Evolutionary conservation across 2,329 filamentous ascomycete genomes (phyloP).

Genomic region (Corinectria fuckeliana): DNA sequence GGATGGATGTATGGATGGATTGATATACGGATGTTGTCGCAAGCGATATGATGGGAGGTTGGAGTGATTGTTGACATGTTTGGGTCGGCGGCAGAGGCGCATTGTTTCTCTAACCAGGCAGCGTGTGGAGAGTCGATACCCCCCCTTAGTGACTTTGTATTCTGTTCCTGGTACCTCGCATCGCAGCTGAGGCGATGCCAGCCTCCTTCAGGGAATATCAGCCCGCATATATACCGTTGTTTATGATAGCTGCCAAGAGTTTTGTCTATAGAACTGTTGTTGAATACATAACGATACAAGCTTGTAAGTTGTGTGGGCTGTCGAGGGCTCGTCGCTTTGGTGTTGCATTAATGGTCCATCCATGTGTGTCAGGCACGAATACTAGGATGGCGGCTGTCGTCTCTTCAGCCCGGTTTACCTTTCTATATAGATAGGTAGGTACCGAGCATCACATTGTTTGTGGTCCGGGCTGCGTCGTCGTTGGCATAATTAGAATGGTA

Average conservation of each 20-base stretch:
- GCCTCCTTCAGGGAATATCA: not conserved
- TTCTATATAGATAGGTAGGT: too few species aligned
- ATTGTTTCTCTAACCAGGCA: slow-evolving; percentile 24
- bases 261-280: not conserved
- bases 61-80: slow-evolving; percentile 30
- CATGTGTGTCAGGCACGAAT: too few species aligned
- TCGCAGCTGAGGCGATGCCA: not conserved
- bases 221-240: slow-evolving; percentile 4
- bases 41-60: slow-evolving; percentile 13
- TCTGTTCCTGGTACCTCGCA: slow-evolving; percentile 28
- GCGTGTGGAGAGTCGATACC: slow-evolving; percentile 34
- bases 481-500: too few species aligned
- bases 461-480: too few species aligned
- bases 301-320: not conserved
- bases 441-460: too few species aligned
- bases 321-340: too few species aligned
- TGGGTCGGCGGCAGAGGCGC: slow-evolving; percentile 23
- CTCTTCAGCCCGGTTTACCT: too few species aligned
- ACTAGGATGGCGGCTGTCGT: too few species aligned
- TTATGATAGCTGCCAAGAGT: not conserved
- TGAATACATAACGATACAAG: not conserved
- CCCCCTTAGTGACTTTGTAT: slow-evolving; percentile 36
- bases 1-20: not conserved
- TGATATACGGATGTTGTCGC: not conserved
- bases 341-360: too few species aligned